Percentiles rank a stretch among this genome's conserved stretches.
These are phyloP conservation scores for Dioscorea dumetorum DNA, from an alignment of 106 monocot genomes.

Conservation along the genomic window DNA sequence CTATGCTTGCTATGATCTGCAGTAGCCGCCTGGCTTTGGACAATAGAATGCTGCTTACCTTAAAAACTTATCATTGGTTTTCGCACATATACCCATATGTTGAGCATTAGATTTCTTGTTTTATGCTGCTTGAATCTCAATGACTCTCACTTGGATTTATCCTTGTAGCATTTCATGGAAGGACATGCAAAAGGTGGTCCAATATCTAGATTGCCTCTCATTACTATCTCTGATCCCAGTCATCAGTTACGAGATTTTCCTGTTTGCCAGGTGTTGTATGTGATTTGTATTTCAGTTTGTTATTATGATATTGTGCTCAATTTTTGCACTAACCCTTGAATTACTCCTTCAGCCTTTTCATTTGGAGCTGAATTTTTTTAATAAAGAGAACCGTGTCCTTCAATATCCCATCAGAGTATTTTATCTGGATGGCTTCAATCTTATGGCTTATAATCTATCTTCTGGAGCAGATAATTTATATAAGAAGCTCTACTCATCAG, in stretches of 20 bases:
- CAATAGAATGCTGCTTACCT: too few relatives aligned
- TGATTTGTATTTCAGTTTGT: background rate
- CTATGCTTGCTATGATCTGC: too few relatives aligned
- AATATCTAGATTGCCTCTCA: constrained; percentile 80
- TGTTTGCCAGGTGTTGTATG: constrained; percentile 69
- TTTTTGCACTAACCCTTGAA: constrained; percentile 7
- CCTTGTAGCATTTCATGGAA: constrained; percentile 93
- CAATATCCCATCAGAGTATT: constrained; percentile 85
- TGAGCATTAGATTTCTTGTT: too few relatives aligned
- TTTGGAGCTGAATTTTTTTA: constrained; percentile 96
- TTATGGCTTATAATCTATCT: constrained; percentile 92
- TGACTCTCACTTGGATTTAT: constrained; percentile 1
- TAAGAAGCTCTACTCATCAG: constrained; percentile 86
- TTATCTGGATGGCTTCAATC: constrained; percentile 88
- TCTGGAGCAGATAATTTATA: constrained; percentile 80
- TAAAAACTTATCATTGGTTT: too few relatives aligned
- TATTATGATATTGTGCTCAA: background rate
- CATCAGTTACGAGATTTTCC: constrained; percentile 78
- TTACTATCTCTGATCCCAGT: constrained; percentile 66
- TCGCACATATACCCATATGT: too few relatives aligned
- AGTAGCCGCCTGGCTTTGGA: too few relatives aligned
- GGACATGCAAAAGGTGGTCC: constrained; percentile 95
- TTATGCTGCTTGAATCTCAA: too few relatives aligned
- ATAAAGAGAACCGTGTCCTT: constrained; percentile 84
- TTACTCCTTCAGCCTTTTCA: constrained; percentile 68